These are phyloP conservation scores for Setomelanomma holmii DNA, from an alignment of 2,329 filamentous ascomycete genomes.

Conservation along the genomic window DNA sequence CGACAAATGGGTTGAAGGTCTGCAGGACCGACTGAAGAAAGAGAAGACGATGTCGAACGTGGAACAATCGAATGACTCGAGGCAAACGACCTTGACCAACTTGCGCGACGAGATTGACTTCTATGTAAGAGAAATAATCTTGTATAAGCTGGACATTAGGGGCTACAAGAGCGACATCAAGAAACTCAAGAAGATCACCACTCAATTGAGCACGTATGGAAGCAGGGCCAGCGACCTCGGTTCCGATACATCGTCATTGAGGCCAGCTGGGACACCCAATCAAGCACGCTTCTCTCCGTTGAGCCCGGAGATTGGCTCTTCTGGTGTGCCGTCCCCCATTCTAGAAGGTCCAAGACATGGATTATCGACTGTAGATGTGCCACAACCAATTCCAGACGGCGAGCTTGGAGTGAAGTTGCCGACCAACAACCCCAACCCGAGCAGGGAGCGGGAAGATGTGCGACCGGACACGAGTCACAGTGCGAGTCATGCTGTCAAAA, in stretches of 20 bases:
- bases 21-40: conserved; percentile 42
- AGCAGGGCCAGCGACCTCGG: conserved; percentile 33
- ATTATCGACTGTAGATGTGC: background rate
- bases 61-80: conserved; percentile 7
- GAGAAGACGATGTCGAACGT: conserved; percentile 16
- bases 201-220: conserved; percentile 31
- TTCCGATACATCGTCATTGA: conserved; percentile 36
- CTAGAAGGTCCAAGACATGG: conserved; percentile 8
- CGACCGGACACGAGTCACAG: too few species aligned
- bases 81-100: conserved; percentile 28
- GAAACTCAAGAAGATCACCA: conserved; percentile 39
- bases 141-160: conserved; percentile 58
- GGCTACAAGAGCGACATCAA: conserved; percentile 53
- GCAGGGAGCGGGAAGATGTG: too few species aligned
- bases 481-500: too few species aligned
- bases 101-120: conserved; percentile 52
- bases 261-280: conserved; percentile 32
- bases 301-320: conserved; percentile 27
- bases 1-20: conserved; percentile 44
- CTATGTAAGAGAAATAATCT: conserved; percentile 56
- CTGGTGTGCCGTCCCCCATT: conserved; percentile 26
- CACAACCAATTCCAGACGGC: background rate
- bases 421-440: too few species aligned
- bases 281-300: conserved; percentile 22
- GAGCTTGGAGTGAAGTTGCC: too few species aligned